Conservation (phyloP, 1,284 basidiomycete species). For the Phlebopus sp. region DNA sequence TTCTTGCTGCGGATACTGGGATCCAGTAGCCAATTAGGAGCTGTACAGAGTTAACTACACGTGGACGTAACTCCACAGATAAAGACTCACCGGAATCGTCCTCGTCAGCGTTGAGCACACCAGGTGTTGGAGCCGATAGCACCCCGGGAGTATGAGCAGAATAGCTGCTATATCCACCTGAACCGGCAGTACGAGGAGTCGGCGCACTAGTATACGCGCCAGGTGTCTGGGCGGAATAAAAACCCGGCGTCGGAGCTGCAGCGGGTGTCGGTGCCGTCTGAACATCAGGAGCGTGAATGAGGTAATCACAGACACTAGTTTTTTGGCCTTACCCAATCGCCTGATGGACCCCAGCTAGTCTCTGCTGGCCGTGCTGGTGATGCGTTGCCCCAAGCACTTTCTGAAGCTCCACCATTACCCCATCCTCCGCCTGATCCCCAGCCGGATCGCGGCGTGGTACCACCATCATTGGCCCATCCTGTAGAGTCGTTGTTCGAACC, state of each 20-base stretch:
- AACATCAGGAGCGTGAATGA: constrained; percentile 4
- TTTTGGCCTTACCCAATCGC: constrained; percentile 30
- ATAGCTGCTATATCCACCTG: constrained; percentile 11
- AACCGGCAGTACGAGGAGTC: constrained; percentile 35
- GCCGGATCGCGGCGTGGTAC: constrained; percentile 33
- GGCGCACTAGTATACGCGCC: constrained; percentile 33
- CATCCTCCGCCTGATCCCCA: constrained; percentile 23
- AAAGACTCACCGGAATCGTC: constrained; percentile 25
- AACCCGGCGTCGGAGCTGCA: constrained; percentile 52
- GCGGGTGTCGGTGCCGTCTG: constrained; percentile 56
- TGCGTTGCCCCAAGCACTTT: constrained; percentile 29
- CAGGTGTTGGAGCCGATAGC: constrained; percentile 35
- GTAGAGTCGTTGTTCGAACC: constrained; percentile 20
- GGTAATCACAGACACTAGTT: not conserved
- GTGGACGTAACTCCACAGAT: not conserved
- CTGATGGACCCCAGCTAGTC: constrained; percentile 18
- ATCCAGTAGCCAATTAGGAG: constrained; percentile 25
- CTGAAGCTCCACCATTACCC: constrained; percentile 29
- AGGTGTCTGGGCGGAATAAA: constrained; percentile 36
- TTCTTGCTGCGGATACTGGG: constrained; percentile 35
- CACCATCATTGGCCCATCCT: constrained; percentile 36
- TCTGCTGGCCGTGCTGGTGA: constrained; percentile 38
- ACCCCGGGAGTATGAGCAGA: constrained; percentile 23
- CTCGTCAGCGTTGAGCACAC: constrained; percentile 25
- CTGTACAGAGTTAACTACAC: constrained; percentile 9